A percentile compares a stretch with the other conserved stretches of the same genome.
phyloP scores from a whole-genome alignment of 164 flowering plant species.

The Kingdonia uniflora region DNA sequence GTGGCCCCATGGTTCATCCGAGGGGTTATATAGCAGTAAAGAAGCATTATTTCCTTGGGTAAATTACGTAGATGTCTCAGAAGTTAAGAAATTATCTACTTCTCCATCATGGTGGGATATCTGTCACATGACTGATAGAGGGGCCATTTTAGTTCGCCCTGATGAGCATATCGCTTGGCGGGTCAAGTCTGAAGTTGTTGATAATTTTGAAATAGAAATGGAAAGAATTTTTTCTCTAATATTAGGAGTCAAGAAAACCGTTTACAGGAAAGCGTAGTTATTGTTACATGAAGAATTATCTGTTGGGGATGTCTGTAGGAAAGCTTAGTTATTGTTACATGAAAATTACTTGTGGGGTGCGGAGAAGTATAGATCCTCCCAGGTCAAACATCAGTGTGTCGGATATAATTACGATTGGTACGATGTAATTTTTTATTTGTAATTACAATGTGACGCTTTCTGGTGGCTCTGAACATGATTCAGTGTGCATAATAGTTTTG shows the following conservation, averaged over 20 bases:
- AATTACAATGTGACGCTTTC: too few relatives aligned
- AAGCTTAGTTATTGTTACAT: too few relatives aligned
- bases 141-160: constrained; percentile 89
- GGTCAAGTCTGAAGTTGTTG: constrained; percentile 22
- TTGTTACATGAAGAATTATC: too few relatives aligned
- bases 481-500: too few relatives aligned
- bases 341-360: too few relatives aligned
- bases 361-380: too few relatives aligned
- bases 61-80: constrained; percentile 47
- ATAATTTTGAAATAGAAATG: constrained; percentile 42
- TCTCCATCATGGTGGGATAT: constrained; percentile 78
- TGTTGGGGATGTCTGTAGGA: too few relatives aligned
- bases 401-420: too few relatives aligned
- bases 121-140: constrained; percentile 53
- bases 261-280: too few relatives aligned
- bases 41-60: constrained; percentile 36
- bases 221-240: constrained; percentile 38
- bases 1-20: constrained; percentile 43
- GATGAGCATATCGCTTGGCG: constrained; percentile 95
- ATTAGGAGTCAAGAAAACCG: constrained; percentile 20
- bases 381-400: too few relatives aligned
- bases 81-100: constrained; percentile 23
- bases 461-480: too few relatives aligned
- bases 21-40: constrained; percentile 19
- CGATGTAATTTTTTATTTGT: too few relatives aligned